Base-by-base conservation (phyloP, 345 rosid genomes). In the Populus deltoides region DNA sequence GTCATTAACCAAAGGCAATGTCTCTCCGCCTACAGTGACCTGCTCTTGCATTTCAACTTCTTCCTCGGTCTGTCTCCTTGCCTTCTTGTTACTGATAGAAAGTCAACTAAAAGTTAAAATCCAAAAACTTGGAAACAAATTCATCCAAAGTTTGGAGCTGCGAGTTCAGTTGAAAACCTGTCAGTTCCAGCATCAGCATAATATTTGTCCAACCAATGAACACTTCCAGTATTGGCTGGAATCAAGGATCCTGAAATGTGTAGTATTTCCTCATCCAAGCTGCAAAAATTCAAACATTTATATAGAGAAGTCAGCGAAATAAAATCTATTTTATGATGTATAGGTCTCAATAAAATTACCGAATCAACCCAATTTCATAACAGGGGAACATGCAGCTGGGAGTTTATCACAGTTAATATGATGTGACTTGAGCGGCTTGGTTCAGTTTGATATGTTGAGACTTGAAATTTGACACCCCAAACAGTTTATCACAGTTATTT, bases 251-350 rank as follows among this genome's bases (percentile, higher is more conserved):
- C 94, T 59, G 82, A 83, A 77, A 92, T 90, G 83, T 89, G 93
- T 80, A 90, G 79, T 39, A 86, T 88, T 83, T 94, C 97, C 80
- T 90, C 90, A 80, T 93, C 92, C 71, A 90, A 84, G 85, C 94
- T 93, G 90, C 88, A 87, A 76, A 73, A 51, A 25, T 53, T 69
- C 72, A 82, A 77, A 79, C 31, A 17, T 69, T 45, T 76, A 22
- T 22, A 49, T 15, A 36, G 7, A 38, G 39, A 38, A 38, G 39
- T 38, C 8, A 38, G 39, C 8, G 39, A 38, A 38, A 38, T 59
- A n/a, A 15, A n/a, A 41, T 59, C 1, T 10, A 12, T 31, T 16
- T 7, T 33, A 8, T 27, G 31, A 4, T 71, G 22, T 8, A 31
- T 0, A 16, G 13, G 74, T 47, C 12, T 17, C 16, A 22, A 6